Base-by-base conservation (phyloP, 1,284 basidiomycete genomes). In the Ganoderma boninense region DNA sequence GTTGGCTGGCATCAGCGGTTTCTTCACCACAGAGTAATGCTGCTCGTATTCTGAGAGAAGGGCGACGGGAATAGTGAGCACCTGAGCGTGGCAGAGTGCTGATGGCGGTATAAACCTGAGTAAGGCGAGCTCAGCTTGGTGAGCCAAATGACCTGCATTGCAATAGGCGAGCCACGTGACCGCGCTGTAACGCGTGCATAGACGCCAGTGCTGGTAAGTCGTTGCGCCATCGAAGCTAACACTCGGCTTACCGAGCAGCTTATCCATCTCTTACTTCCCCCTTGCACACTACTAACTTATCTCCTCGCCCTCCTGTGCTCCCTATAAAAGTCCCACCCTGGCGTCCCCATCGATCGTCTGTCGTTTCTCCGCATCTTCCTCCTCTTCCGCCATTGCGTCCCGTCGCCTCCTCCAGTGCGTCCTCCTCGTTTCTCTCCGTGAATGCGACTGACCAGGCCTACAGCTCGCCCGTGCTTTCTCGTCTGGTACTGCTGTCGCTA, bases 381-480 rank as follows among this genome's bases (percentile, higher is more conserved):
- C 69, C 42, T 38, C 56, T 38, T 64, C 71, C 54, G 32, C 65
- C 72, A 74, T 73, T 43, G 73, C 75, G 14, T 75, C 73, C 46
- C 70, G 66, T 57, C 73, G 75, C 63, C 69, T 76, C 59, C 66
- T 72, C 65, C 69, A 72, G 75, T 74, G 14, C 44, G 71, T 57
- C 10, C 6, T 6, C 54, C 38, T 14, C 23, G n/a, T 46, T n/a
- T 16, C 10, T 4, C 56, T 40, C 32, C 59, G 2, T 35, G 29
- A 32, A 38, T 40, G 23, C 23, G 18, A 42, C 67, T 67, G 26
- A 67, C 44, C 63, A 32, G 44, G 23, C n/a, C 43, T 18, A 18
- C 67, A 90, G 90, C 82, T 92, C 67, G 82, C 85, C 64, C 82
- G 88, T 80, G 79, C 84, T 32, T 84, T 91, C 43, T 74, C 73